Evolutionary conservation across 768 basidiomycete genomes (phyloP), one percentile per base, ranked within the genome.

Genomic region (Suillus tomentosus): DNA sequence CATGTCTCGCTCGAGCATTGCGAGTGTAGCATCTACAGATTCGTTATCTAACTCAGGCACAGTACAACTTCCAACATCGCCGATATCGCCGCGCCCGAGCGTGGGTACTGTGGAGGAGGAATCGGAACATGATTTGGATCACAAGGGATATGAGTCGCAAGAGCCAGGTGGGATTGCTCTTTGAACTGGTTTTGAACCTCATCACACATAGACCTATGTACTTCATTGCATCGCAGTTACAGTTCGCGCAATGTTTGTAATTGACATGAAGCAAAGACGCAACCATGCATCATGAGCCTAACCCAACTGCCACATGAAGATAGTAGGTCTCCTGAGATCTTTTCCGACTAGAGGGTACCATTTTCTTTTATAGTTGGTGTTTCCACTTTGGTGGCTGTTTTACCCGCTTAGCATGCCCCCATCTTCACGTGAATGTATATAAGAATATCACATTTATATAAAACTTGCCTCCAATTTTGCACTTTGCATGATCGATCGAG

Each of bases 151-250:
- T 55, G 34, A 62, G 50, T 6, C 60, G 24, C 64, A 65, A n/a
- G 70, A 68, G 56, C 62, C 64, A 62, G 66, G 73, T 61, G 75
- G 75, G 37, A 71, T 76, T 10, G 76, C 76, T 42, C 68, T 74
- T 55, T 76, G 68, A 77, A 51, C 48, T 50, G 45, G 45, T 19
- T 42, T 61, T 31, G 40, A 17, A 58, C 39, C 40, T 58, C 57
- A 14, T 13, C 14, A 24, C 40, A 11, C 40, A 17, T 31, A 58
- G 57, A 42, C 24, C 36, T 24, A 19, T 19, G 61, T 43, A 27
- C 48, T 64, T 45, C 22, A 40, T 64, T 39, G 39, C n/a, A 64
- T 27, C 40, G n/a, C n/a, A 50, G 53, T 36, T 34, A 42, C 55
- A 27, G 42, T 68, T 13, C n/a, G 56, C 13, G 67, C 63, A 63